Base-by-base conservation (phyloP, 2,329 filamentous ascomycete species). In the Fusarium robinianum region DNA sequence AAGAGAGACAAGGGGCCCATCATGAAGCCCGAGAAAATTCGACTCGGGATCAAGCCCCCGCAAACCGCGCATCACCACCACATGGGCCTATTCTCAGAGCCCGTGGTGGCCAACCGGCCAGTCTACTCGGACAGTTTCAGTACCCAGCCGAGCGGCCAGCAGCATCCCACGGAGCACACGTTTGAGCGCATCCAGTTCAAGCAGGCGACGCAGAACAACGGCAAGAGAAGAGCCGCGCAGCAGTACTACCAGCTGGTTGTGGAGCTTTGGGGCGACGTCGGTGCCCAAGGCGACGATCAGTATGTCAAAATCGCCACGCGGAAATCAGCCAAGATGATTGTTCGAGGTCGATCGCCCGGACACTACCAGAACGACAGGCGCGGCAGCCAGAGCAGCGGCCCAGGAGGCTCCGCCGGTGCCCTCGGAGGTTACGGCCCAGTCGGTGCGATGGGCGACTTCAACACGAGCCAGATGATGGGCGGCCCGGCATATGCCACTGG, bases 151-250 rank as follows among this genome's bases (percentile, higher is more conserved):
- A 51, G 57, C 16, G 58, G 66, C 22, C 68, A 72, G 54, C 64
- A 33, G 63, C 68, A 71, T 11, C 72, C 76, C 5, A 77, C 72
- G 6, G 79, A 83, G 55, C 76, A 82, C 51, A 81, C 77, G 0
- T 96, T 95, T 63, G 90, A 96, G 64, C 84, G 91, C 8, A 94
- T 96, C 37, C 90, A 96, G 60, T 96, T 96, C 78, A 95, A 95
- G 67, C 88, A 89, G 54, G 90, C 91, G 2, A 96, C 90, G 0
- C 89, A 90, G 16, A 96, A 96, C 71, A 96, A 96, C 57, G 90
- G 90, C 32, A 95, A 95, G 67, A 79, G 91, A 56, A 78, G 91
- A 43, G 90, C 90, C 2, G 89, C 90, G 12, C 90, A 96, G 63
- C 91, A 96, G 60, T 95, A 90, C 67, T 96, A 95, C 62, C 88